phyloP scores from a whole-genome alignment of 441 rosid genomes.

The Gossypium laxum region DNA sequence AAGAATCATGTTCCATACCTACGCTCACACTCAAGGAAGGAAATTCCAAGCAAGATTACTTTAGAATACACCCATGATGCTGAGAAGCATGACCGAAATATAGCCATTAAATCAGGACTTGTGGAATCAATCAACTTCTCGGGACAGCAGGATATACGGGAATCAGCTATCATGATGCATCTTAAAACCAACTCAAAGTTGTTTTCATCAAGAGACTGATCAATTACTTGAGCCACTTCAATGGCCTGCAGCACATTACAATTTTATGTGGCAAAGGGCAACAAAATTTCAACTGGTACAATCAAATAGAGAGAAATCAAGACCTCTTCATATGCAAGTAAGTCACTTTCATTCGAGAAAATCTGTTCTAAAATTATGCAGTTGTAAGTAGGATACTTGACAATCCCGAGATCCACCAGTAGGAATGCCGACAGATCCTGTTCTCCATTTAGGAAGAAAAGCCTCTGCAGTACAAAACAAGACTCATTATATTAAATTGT shows the following conservation, averaged over 20 bases:
- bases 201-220: conserved; percentile 64
- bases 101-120: conserved; percentile 23
- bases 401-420: conserved; percentile 66
- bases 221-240: conserved; percentile 84
- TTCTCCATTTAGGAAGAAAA: conserved; percentile 83
- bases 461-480: conserved; percentile 47
- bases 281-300: not conserved
- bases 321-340: conserved; percentile 92
- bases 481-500: not conserved
- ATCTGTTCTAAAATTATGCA: conserved; percentile 55
- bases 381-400: conserved; percentile 63
- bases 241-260: conserved; percentile 50
- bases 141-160: conserved; percentile 30
- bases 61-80: conserved; percentile 80
- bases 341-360: conserved; percentile 35
- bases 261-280: conserved; percentile 16
- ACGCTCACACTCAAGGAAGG: conserved; percentile 64
- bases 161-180: conserved; percentile 58
- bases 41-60: conserved; percentile 66
- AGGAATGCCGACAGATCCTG: conserved; percentile 77
- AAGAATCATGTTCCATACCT: conserved; percentile 41
- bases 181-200: conserved; percentile 36
- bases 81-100: conserved; percentile 45
- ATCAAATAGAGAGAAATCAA: conserved; percentile 21
- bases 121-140: conserved; percentile 21